Percentiles rank a stretch among this genome's conserved stretches.
Evolutionary conservation across 75 land plant genomes (phyloP).

Genomic region (Sequoia sempervirens): DNA sequence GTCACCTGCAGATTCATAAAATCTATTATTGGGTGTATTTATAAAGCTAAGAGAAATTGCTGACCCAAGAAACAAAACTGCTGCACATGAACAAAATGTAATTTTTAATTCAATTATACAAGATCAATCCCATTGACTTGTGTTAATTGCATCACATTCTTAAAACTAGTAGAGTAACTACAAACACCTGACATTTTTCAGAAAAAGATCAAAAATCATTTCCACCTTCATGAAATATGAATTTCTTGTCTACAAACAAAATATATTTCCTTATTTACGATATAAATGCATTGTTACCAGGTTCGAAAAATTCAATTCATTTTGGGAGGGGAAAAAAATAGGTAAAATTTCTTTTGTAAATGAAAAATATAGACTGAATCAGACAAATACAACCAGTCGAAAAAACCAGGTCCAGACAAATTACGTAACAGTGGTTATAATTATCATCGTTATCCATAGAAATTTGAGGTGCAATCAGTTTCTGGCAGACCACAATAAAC

Average conservation of each 20-base stretch:
- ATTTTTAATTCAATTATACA: background rate
- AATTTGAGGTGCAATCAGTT: background rate
- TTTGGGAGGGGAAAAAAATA: too few species aligned
- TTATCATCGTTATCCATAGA: background rate
- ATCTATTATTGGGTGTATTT: background rate
- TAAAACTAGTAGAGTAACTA: background rate
- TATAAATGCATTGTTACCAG: too few species aligned
- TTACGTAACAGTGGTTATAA: too few species aligned
- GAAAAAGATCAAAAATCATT: background rate
- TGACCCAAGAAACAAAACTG: background rate
- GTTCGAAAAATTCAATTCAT: too few species aligned
- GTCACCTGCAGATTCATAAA: slow-evolving; percentile 61
- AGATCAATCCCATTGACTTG: background rate
- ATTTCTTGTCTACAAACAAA: background rate
- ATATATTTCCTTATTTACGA: background rate
- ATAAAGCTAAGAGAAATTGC: background rate
- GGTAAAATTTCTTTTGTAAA: too few species aligned
- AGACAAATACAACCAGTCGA: too few species aligned
- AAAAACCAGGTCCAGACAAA: too few species aligned
- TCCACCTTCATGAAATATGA: background rate
- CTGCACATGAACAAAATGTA: background rate
- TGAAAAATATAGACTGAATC: too few species aligned
- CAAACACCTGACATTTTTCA: too few species aligned
- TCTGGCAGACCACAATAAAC: background rate
- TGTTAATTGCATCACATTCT: background rate